phyloP scores from a whole-genome alignment of 2,329 filamentous ascomycete genomes.

The Ceratocystis colombiana region DNA sequence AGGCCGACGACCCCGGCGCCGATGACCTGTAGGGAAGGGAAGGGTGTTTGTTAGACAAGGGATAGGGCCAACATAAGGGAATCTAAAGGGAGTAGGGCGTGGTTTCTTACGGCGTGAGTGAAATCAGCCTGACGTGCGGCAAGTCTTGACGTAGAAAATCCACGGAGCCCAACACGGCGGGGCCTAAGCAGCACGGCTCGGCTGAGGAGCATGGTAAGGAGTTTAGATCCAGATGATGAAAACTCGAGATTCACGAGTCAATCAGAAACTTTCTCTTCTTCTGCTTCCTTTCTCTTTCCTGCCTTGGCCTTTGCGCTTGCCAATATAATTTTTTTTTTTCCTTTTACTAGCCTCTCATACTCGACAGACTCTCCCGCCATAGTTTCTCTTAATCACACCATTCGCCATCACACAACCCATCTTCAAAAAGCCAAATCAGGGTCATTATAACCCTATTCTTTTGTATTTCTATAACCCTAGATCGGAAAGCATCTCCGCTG shows the following conservation, averaged over 20 bases:
- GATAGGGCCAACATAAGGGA: background rate
- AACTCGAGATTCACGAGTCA: too few relatives aligned
- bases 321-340: too few relatives aligned
- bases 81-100: background rate
- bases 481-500: too few relatives aligned
- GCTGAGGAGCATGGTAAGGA: conserved; percentile 1
- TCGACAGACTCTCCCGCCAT: background rate
- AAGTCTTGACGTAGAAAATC: conserved; percentile 33
- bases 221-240: background rate
- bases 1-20: conserved; percentile 64
- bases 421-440: too few relatives aligned
- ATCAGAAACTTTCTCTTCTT: too few relatives aligned
- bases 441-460: too few relatives aligned
- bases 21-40: conserved; percentile 37
- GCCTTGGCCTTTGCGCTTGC: too few relatives aligned
- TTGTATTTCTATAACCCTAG: too few relatives aligned
- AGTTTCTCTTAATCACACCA: background rate
- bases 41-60: background rate
- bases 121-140: conserved; percentile 35
- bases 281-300: too few relatives aligned
- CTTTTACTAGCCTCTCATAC: background rate
- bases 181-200: background rate
- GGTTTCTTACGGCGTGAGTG: conserved; percentile 38
- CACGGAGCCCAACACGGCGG: background rate
- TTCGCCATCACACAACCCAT: too few relatives aligned